Conservation (phyloP, 306 rosid species). For the Echinosophora koreensis region DNA sequence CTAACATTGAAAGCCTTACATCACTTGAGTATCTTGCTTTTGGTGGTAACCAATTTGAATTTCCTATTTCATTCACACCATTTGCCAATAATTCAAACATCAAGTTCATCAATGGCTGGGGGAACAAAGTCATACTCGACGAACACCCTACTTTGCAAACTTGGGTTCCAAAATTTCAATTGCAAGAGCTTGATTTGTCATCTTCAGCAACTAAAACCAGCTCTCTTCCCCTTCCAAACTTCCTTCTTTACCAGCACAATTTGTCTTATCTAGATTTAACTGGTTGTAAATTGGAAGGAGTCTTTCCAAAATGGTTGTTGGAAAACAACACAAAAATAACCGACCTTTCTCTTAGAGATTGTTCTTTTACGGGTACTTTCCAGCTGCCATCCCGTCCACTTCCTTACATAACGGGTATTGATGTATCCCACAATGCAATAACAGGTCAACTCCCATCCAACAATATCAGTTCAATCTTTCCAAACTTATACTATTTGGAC, state of each 20-base stretch:
- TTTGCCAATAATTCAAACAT: conserved; percentile 32
- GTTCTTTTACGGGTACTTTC: too few relatives aligned
- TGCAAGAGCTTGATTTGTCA: conserved; percentile 27
- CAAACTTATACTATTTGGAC: too few relatives aligned
- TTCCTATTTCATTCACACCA: conserved; percentile 23
- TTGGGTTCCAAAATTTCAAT: conserved; percentile 30
- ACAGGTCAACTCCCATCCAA: background rate
- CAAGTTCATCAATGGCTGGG: conserved; percentile 1
- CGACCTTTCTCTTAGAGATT: too few relatives aligned
- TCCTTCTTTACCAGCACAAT: conserved; percentile 32
- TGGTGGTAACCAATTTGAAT: conserved; percentile 12
- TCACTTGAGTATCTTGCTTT: conserved; percentile 37
- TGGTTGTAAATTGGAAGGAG: background rate
- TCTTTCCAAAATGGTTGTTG: conserved; percentile 37
- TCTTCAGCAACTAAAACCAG: background rate
- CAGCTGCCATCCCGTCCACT: too few relatives aligned
- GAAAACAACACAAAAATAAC: conserved; percentile 34
- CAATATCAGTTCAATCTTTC: background rate
- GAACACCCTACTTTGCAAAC: background rate
- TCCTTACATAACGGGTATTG: too few relatives aligned
- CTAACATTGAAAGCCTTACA: conserved; percentile 22
- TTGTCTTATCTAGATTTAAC: background rate
- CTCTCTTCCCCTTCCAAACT: conserved; percentile 8
- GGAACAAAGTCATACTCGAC: conserved; percentile 11
- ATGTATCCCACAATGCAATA: conserved; percentile 13